These are phyloP conservation scores for Microthyrium microscopicum DNA, from an alignment of 2,329 filamentous ascomycete genomes.

Conservation along the genomic window DNA sequence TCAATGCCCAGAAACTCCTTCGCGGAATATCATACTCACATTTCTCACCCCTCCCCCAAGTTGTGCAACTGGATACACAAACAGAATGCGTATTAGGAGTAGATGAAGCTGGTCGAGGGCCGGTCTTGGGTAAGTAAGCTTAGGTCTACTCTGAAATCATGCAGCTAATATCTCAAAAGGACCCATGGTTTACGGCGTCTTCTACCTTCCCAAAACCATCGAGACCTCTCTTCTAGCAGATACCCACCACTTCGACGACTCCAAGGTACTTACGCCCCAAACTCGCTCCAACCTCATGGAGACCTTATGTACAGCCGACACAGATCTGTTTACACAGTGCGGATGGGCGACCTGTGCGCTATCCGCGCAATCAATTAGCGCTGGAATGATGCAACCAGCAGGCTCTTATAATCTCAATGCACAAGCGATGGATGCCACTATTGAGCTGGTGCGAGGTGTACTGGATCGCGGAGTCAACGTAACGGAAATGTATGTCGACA, in stretches of 20 bases:
- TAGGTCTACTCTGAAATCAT: constrained; percentile 7
- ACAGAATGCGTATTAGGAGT: constrained; percentile 67
- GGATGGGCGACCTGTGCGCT: constrained; percentile 75
- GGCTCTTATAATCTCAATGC: constrained; percentile 78
- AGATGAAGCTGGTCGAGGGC: constrained; percentile 85
- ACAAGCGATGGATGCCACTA: constrained; percentile 85
- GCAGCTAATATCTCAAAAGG: constrained; percentile 19
- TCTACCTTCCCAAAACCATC: constrained; percentile 51
- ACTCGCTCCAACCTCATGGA: constrained; percentile 59
- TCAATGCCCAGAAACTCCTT: constrained; percentile 22
- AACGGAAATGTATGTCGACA: constrained; percentile 85
- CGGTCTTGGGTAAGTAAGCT: constrained; percentile 55
- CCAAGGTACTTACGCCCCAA: constrained; percentile 72
- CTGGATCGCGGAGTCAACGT: constrained; percentile 66
- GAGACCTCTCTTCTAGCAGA: constrained; percentile 59
- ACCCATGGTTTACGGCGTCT: constrained; percentile 51
- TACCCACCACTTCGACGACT: constrained; percentile 83
- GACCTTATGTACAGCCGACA: constrained; percentile 49
- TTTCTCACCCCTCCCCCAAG: constrained; percentile 26
- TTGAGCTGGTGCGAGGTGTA: constrained; percentile 63
- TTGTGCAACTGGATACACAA: constrained; percentile 23
- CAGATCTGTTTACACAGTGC: constrained; percentile 44
- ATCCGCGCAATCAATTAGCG: constrained; percentile 67
- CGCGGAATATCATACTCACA: constrained; percentile 31
- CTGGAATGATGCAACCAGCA: constrained; percentile 54